Percentiles rank a stretch among this genome's conserved stretches.
Conservation (phyloP, 2,329 filamentous ascomycete genomes). For the Mycocentrospora acerina region DNA sequence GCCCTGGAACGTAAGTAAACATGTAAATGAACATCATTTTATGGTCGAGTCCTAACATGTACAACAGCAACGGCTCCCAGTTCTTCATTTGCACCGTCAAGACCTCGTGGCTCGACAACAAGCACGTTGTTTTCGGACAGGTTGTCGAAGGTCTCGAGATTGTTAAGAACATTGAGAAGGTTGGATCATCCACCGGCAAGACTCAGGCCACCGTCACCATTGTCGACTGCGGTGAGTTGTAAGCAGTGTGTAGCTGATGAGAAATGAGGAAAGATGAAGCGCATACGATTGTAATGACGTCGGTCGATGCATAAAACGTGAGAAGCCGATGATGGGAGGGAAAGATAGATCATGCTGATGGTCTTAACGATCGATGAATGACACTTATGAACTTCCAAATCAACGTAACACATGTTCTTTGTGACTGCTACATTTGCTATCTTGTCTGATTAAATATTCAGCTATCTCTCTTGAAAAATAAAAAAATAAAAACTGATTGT, state of each 20-base stretch:
- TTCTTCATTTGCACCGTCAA: constrained; percentile 96
- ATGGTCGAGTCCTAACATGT: not conserved
- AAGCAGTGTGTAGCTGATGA: constrained; percentile 1
- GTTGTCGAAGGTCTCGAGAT: constrained; percentile 48
- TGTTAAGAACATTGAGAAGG: constrained; percentile 25
- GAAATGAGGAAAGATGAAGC: not conserved
- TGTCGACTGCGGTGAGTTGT: constrained; percentile 28
- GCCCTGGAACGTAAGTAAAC: constrained; percentile 55
- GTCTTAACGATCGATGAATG: too few relatives aligned
- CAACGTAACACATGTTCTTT: too few relatives aligned
- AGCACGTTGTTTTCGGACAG: constrained; percentile 83
- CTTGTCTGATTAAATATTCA: too few relatives aligned
- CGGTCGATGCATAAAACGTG: constrained; percentile 8
- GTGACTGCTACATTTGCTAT: too few relatives aligned
- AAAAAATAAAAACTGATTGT: too few relatives aligned
- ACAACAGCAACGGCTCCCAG: constrained; percentile 88
- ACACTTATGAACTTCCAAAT: too few relatives aligned
- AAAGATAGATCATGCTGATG: not conserved
- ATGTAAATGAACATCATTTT: too few relatives aligned
- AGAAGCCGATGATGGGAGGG: not conserved
- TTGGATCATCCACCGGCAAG: constrained; percentile 22
- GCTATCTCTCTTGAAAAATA: too few relatives aligned
- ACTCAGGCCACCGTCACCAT: constrained; percentile 26
- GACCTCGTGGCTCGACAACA: constrained; percentile 76
- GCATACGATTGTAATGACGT: constrained; percentile 8